These are phyloP conservation scores for Penicillium brasilianum DNA, from an alignment of 2,329 filamentous ascomycete species.

Conservation along the genomic window DNA sequence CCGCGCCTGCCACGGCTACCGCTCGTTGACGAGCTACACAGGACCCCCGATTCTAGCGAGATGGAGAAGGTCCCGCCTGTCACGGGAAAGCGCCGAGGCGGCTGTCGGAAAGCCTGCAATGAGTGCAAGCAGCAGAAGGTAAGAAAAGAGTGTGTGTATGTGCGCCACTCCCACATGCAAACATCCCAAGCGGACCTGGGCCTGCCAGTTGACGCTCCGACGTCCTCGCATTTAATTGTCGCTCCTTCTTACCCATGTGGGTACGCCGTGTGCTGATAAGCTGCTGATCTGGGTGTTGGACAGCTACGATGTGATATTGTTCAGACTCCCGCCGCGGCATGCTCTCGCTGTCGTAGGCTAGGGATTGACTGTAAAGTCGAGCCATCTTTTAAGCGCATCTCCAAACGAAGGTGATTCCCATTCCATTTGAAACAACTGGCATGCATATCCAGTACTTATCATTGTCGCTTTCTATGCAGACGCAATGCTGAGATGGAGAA, in stretches of 20 bases:
- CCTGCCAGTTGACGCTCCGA: slow-evolving; percentile 14
- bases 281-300: slow-evolving; percentile 8
- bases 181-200: slow-evolving; percentile 7
- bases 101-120: slow-evolving; percentile 63
- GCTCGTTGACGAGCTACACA: slow-evolving; percentile 38
- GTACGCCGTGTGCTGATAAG: slow-evolving; percentile 19
- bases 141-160: slow-evolving; percentile 24
- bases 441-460: background rate
- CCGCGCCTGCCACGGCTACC: slow-evolving; percentile 40
- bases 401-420: slow-evolving; percentile 57
- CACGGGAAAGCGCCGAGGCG: slow-evolving; percentile 54
- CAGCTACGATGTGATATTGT: slow-evolving; percentile 70
- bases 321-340: slow-evolving; percentile 65
- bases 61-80: slow-evolving; percentile 50
- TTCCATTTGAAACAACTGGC: background rate
- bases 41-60: slow-evolving; percentile 41
- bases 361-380: slow-evolving; percentile 68
- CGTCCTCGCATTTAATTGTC: background rate
- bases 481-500: slow-evolving; percentile 68
- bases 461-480: slow-evolving; percentile 41
- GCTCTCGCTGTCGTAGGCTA: slow-evolving; percentile 65
- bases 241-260: background rate
- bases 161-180: slow-evolving; percentile 17
- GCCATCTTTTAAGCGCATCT: slow-evolving; percentile 68
- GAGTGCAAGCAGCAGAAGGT: slow-evolving; percentile 73